Conservation (phyloP, 148 eudicot genomes). For the Camellia lanceoleosa region DNA sequence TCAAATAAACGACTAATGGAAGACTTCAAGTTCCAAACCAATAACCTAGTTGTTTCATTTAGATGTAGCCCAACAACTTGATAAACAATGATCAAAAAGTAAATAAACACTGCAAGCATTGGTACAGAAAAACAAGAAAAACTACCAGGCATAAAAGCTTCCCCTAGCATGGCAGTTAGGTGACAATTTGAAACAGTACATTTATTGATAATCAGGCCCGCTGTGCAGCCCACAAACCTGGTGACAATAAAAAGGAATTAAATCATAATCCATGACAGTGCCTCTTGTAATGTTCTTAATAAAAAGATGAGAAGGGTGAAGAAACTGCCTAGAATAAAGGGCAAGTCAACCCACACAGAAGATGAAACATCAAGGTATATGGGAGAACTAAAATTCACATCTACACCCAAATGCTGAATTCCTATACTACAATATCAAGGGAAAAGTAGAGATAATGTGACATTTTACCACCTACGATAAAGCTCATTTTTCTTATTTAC, state of each 20-base stretch:
- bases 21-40: not conserved
- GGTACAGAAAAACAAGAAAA: not conserved
- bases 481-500: not conserved
- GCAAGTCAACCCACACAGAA: not conserved
- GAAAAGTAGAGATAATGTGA: not conserved
- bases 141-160: not conserved
- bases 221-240: constrained; percentile 12
- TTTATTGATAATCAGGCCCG: constrained; percentile 11
- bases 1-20: not conserved
- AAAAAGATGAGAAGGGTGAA: not conserved
- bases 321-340: not conserved
- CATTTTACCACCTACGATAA: not conserved
- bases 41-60: not conserved
- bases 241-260: not conserved
- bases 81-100: not conserved
- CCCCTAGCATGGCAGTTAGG: not conserved
- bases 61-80: constrained; percentile 7
- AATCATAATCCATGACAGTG: not conserved
- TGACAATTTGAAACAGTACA: constrained; percentile 10
- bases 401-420: constrained; percentile 29
- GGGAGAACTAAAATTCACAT: not conserved
- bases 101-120: constrained; percentile 3
- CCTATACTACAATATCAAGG: not conserved
- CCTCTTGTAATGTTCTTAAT: not conserved
- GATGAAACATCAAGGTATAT: not conserved